Base-by-base conservation (phyloP, 495 filamentous ascomycete genomes). In the Pseudevernia furfuracea region DNA sequence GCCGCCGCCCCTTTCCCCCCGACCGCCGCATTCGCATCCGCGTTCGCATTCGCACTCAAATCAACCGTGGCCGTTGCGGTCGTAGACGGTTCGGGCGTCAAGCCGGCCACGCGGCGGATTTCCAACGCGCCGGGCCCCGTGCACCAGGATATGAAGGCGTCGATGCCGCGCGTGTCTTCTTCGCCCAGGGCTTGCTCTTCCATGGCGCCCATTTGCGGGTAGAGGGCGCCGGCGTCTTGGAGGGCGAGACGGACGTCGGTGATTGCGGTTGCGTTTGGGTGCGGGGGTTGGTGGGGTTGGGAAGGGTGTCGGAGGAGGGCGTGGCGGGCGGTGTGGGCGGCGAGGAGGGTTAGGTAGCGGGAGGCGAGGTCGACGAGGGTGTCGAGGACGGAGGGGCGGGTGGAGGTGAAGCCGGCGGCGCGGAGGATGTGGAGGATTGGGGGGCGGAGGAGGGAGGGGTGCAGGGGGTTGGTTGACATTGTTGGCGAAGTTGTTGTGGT, bases 381-480 rank as follows among this genome's bases (percentile, higher is more conserved):
- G 74, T 96, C 92, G 21, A 95, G 76, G 23, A 92, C 90, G 1
- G 87, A 85, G 7, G 88, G 84, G 36, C 83, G 82, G 4, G 89
- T 87, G 10, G 84, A 75, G 69, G 92, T 87, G 74, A 91, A 96
- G 76, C 92, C 92, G 39, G 89, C 82, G 38, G 91, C 90, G 69
- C 92, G 89, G 39, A 96, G 84, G 71, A 94, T 92, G 67, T 94
- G 89, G 62, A 96, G 84, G 62, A 95, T 82, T 38, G 85, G 84
- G 3, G 91, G 92, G 30, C 89, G 87, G 32, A 96, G 82, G 68
- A 96, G 85, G 41, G 90, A 82, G 73, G 86, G 85, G 76, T 89
- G 86, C 60, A 92, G 82, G 60, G 76, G 58, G 39, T 58, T 43
- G 41, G 38, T 56, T 5, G 61, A 63, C 49, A 56, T 46, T 11